Evolutionary conservation across 495 filamentous ascomycete species (phyloP), one percentile per base, ranked within the genome.

Genomic region (Poronia punctata): DNA sequence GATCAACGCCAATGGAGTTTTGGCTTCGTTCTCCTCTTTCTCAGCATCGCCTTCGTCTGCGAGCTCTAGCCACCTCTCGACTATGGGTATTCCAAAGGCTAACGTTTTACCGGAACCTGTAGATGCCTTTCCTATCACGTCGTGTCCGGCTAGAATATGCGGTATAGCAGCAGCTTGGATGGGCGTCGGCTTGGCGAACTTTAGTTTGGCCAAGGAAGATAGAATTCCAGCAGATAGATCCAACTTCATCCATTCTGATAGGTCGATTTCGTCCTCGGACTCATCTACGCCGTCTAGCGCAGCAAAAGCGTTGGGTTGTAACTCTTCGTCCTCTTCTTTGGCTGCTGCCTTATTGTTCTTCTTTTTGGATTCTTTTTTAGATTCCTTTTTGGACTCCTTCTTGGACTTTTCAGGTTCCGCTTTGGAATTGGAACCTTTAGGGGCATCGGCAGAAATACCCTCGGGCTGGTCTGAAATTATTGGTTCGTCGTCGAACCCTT

Each of bases 71-170:
- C 73, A 86, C 40, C 65, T 65, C 56, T 88, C 83, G 8, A 86
- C 54, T 30, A 88, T 83, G 1, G 86, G 86, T 44, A 92, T 83
- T 0, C 79, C 86, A 53, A 85, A 92, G 0, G 86, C 84, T 18
- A 92, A 64, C 0, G 86, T 92, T 59, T 92, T 92, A 17, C 86
- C 86, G 18, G 85, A 89, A 22, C 86, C 86, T 1, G 86, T 92
- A 16, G 82, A 71, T 2, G 86, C 86, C 56, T 90, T 88, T 20
- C 85, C 84, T 44, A 90, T 79, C 5, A 88, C 70, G 62, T 89
- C 84, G 50, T 81, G 80, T 3, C 84, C 82, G 6, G 71, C 68
- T 18, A 81, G 52, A 28, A 95, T 86, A 30, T 83, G 71, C 1
- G 88, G 86, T 57, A 97, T 89, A 11, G 86, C 73, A 16, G 77